These are phyloP conservation scores for Phellopilus nigrolimitatus DNA, from an alignment of 1,284 basidiomycete genomes.

Conservation along the genomic window DNA sequence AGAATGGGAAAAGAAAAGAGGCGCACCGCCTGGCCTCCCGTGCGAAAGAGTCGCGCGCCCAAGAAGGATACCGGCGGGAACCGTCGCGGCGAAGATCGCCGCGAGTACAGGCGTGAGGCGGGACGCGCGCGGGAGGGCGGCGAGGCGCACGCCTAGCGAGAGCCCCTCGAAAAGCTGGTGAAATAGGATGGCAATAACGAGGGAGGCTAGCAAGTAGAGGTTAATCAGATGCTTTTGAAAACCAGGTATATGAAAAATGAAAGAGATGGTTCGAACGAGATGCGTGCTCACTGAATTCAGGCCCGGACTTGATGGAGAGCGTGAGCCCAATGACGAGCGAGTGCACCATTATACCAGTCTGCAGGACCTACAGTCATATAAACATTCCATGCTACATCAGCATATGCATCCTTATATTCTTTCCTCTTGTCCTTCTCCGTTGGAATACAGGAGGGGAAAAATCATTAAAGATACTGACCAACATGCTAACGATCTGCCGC, in stretches of 20 bases:
- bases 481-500: slow-evolving; percentile 50
- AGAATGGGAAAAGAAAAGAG: slow-evolving; percentile 5
- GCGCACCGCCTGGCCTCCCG: slow-evolving; percentile 29
- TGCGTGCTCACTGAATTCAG: slow-evolving; percentile 60
- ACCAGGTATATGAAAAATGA: slow-evolving; percentile 3
- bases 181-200: slow-evolving; percentile 69
- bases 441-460: slow-evolving; percentile 19
- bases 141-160: slow-evolving; percentile 72
- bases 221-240: too few relatives aligned
- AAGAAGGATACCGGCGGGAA: slow-evolving; percentile 58
- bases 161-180: slow-evolving; percentile 80
- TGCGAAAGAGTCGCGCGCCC: slow-evolving; percentile 46
- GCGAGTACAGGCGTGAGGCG: slow-evolving; percentile 29
- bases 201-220: slow-evolving; percentile 46
- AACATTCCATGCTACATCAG: neutral
- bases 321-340: slow-evolving; percentile 75
- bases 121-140: slow-evolving; percentile 46
- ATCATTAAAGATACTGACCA: slow-evolving; percentile 23
- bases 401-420: neutral
- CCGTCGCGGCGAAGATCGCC: slow-evolving; percentile 64
- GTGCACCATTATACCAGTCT: slow-evolving; percentile 79
- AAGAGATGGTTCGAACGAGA: slow-evolving; percentile 9
- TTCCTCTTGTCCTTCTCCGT: slow-evolving; percentile 16
- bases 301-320: slow-evolving; percentile 58
- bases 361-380: slow-evolving; percentile 49